These are phyloP conservation scores for Astrothelium subdiscretum DNA, from an alignment of 495 filamentous ascomycete genomes.

Conservation along the genomic window DNA sequence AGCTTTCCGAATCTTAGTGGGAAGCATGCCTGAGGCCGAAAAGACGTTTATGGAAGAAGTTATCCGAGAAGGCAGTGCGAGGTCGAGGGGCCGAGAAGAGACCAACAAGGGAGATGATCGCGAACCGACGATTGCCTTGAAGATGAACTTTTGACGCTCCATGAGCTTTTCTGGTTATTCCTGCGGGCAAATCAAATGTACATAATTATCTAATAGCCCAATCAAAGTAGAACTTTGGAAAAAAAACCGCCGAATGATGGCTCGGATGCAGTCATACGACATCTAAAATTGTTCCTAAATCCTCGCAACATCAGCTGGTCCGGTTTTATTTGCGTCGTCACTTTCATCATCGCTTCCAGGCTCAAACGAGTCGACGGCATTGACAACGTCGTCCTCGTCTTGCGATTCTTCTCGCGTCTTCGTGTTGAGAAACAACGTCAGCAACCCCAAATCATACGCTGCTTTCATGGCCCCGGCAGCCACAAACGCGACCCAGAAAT, in stretches of 20 bases:
- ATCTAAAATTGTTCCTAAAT: background rate
- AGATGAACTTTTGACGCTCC: slow-evolving; percentile 67
- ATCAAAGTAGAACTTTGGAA: background rate
- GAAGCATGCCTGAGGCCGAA: slow-evolving; percentile 55
- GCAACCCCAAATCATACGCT: slow-evolving; percentile 61
- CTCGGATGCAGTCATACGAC: background rate
- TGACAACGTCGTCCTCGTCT: background rate
- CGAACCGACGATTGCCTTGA: slow-evolving; percentile 80
- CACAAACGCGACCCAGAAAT: slow-evolving; percentile 63
- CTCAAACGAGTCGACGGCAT: background rate
- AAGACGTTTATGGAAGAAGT: slow-evolving; percentile 73
- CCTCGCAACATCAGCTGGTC: background rate
- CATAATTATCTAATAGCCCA: background rate
- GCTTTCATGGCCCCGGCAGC: slow-evolving; percentile 58
- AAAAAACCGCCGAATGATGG: too few relatives aligned
- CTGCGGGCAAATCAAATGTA: background rate
- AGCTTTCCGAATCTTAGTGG: slow-evolving; percentile 66
- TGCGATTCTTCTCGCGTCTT: background rate
- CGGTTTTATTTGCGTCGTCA: background rate
- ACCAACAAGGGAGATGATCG: slow-evolving; percentile 37
- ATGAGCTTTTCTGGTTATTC: background rate
- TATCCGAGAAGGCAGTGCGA: slow-evolving; percentile 37
- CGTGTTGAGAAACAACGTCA: slow-evolving; percentile 46
- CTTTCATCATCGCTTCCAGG: background rate
- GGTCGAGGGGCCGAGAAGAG: slow-evolving; percentile 36